phyloP scores from a whole-genome alignment of 2,329 filamentous ascomycete genomes.

The Triangularia setosa region DNA sequence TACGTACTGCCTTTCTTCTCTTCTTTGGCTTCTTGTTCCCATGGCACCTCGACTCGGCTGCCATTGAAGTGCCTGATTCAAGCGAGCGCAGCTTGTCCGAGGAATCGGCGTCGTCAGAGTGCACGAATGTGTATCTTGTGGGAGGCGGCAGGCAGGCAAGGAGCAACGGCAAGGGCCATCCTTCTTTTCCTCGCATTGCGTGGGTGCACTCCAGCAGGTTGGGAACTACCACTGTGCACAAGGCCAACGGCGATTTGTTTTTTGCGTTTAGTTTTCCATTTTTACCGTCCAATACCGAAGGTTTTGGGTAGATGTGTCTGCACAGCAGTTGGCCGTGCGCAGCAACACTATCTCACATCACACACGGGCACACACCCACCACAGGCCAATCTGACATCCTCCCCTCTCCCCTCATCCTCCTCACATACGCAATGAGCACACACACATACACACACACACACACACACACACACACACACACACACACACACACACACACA shows the following conservation, averaged over 20 bases:
- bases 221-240: not conserved
- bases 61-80: not conserved
- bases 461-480: not conserved
- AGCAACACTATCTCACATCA: not conserved
- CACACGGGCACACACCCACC: not conserved
- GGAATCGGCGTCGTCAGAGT: slow-evolving; percentile 1
- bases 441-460: not conserved
- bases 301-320: not conserved
- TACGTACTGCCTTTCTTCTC: not conserved
- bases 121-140: not conserved
- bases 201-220: not conserved
- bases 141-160: slow-evolving; percentile 14
- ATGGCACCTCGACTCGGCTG: not conserved
- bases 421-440: not conserved
- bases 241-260: slow-evolving; percentile 1
- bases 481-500: not conserved
- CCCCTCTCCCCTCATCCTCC: not conserved
- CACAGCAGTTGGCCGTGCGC: slow-evolving; percentile 12
- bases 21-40: not conserved
- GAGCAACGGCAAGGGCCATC: slow-evolving; percentile 10
- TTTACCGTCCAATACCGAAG: slow-evolving; percentile 12
- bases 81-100: not conserved
- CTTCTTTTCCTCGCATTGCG: not conserved
- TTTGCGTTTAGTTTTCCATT: slow-evolving; percentile 10
- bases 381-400: not conserved